Conservation (phyloP, 345 rosid species). For the Abelmoschus esculentus region DNA sequence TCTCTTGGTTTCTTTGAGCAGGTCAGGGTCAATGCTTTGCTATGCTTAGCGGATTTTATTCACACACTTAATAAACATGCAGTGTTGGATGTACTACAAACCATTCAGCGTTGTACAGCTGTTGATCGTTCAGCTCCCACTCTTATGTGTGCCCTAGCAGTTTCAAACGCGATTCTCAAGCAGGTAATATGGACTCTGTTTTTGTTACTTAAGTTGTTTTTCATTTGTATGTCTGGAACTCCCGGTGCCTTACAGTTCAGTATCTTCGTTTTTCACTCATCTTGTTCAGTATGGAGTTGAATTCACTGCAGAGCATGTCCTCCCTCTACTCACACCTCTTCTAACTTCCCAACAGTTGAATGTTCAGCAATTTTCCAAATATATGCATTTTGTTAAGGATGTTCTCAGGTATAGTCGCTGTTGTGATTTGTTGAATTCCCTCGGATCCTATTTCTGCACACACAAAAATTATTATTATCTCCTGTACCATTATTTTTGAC, state of each 20-base stretch:
- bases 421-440: background rate
- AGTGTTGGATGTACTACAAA: constrained; percentile 66
- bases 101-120: constrained; percentile 86
- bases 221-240: background rate
- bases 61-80: constrained; percentile 67
- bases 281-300: constrained; percentile 75
- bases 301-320: constrained; percentile 80
- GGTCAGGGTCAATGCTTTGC: constrained; percentile 94
- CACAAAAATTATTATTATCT: background rate
- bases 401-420: constrained; percentile 51
- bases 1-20: constrained; percentile 25
- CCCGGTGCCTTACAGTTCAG: constrained; percentile 5
- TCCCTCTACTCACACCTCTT: constrained; percentile 75
- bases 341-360: constrained; percentile 87
- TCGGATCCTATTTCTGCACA: background rate
- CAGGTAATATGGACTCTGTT: constrained; percentile 37
- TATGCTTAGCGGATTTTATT: constrained; percentile 77
- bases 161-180: constrained; percentile 80
- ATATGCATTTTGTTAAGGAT: constrained; percentile 88
- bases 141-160: constrained; percentile 92
- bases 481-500: no score
- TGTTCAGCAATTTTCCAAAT: constrained; percentile 91
- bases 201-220: constrained; percentile 5
- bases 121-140: constrained; percentile 97
- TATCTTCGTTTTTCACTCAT: constrained; percentile 10